Percentiles rank a stretch among this genome's conserved stretches.
Evolutionary conservation across 1,284 basidiomycete species (phyloP).

Genomic region (Malassezia brasiliensis): DNA sequence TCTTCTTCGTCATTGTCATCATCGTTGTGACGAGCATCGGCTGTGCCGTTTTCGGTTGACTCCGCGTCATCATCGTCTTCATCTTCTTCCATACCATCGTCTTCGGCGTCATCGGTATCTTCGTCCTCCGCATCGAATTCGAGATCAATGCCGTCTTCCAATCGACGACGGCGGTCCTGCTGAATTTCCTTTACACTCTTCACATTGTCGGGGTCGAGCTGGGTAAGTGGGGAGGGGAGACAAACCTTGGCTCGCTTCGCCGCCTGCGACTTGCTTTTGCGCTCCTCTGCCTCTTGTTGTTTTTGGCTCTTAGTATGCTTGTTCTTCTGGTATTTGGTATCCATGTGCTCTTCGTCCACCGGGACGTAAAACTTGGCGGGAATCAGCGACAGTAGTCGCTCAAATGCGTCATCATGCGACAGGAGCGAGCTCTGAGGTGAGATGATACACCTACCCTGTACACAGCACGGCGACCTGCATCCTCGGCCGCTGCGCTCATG

Average conservation of each 20-base stretch:
- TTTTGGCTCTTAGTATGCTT: slow-evolving; percentile 41
- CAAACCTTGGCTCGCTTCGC: slow-evolving; percentile 22
- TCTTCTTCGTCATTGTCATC: background rate
- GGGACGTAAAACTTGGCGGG: slow-evolving; percentile 41
- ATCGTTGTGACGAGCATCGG: background rate
- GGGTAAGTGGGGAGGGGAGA: background rate
- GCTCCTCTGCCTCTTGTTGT: slow-evolving; percentile 31
- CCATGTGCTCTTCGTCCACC: slow-evolving; percentile 22
- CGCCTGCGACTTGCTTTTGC: slow-evolving; percentile 28
- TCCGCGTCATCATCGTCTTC: slow-evolving; percentile 15
- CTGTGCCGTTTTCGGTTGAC: background rate
- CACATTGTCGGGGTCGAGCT: slow-evolving; percentile 39
- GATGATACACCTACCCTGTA: background rate
- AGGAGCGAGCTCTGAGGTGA: slow-evolving; percentile 19
- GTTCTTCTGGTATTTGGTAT: slow-evolving; percentile 42
- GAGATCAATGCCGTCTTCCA: slow-evolving; percentile 14
- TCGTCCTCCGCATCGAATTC: slow-evolving; percentile 25
- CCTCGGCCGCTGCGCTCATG: background rate
- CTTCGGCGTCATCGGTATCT: slow-evolving; percentile 8
- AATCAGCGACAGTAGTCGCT: slow-evolving; percentile 32
- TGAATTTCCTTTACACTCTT: slow-evolving; percentile 33
- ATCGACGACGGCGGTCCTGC: slow-evolving; percentile 19
- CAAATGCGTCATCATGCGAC: slow-evolving; percentile 34
- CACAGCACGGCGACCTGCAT: background rate
- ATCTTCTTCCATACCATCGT: slow-evolving; percentile 21